Conservation (phyloP, 176 grass and related monocot species). For the Puccinellia tenuiflora region DNA sequence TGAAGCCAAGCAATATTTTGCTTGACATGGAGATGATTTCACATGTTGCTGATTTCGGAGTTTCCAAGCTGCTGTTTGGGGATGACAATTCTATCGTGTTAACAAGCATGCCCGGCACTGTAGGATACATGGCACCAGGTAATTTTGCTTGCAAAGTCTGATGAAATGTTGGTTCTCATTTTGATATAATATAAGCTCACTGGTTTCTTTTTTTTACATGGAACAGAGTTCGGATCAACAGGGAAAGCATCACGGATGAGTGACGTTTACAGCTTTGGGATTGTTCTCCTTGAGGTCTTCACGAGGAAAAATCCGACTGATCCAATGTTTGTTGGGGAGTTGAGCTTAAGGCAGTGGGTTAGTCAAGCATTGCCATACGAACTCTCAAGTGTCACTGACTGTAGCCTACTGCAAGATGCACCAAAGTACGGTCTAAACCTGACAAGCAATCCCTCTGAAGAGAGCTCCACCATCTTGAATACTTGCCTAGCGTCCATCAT, state of each 20-base stretch:
- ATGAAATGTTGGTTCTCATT: background rate
- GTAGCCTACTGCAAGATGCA: slow-evolving; percentile 1
- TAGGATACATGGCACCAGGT: slow-evolving; percentile 25
- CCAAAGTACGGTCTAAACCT: background rate
- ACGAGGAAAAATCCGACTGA: slow-evolving; percentile 47
- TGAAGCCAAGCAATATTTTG: slow-evolving; percentile 19
- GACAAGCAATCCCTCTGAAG: background rate
- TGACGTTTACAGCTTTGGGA: slow-evolving; percentile 56
- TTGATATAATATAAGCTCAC: background rate
- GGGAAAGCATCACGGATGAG: slow-evolving; percentile 36
- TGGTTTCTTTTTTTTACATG: background rate
- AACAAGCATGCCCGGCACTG: slow-evolving; percentile 19
- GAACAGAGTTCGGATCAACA: slow-evolving; percentile 41
- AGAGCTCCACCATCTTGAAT: background rate
- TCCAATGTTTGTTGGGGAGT: slow-evolving; percentile 31
- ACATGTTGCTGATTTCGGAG: slow-evolving; percentile 7
- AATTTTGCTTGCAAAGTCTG: background rate
- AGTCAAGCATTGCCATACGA: slow-evolving; percentile 15
- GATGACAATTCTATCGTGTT: background rate
- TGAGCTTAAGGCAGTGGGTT: slow-evolving; percentile 51
- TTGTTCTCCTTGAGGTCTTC: slow-evolving; percentile 55
- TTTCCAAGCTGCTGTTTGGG: slow-evolving; percentile 10
- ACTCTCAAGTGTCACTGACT: slow-evolving; percentile 13
- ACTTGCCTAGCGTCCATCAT: slow-evolving; percentile 13
- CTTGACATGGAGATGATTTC: slow-evolving; percentile 17